Evolutionary conservation across 2,329 filamentous ascomycete species (phyloP).

Genomic region (Cercospora zeina): DNA sequence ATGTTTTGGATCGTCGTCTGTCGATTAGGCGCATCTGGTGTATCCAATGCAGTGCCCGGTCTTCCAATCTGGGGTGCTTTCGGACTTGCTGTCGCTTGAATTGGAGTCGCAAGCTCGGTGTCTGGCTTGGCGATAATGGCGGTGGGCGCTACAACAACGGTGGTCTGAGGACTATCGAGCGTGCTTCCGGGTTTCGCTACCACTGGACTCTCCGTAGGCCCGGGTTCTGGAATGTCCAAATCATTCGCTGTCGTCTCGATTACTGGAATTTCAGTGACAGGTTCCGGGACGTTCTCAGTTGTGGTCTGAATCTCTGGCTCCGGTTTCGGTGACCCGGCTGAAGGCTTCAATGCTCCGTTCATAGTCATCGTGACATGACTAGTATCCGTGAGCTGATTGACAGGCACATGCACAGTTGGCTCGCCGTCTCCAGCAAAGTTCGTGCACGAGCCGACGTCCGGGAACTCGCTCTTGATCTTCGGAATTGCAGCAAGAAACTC

Average conservation of each 20-base stretch:
- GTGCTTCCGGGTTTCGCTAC: neutral
- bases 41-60: conserved; percentile 8
- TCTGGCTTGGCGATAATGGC: neutral
- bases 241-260: conserved; percentile 9
- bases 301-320: conserved; percentile 1
- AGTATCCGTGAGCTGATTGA: conserved; percentile 21
- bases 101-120: conserved; percentile 1
- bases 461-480: conserved; percentile 10
- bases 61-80: conserved; percentile 5
- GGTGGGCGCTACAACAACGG: neutral
- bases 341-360: conserved; percentile 4
- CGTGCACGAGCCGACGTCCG: conserved; percentile 12
- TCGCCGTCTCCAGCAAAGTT: conserved; percentile 18
- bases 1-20: conserved; percentile 5
- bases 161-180: neutral
- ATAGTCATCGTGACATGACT: conserved; percentile 17
- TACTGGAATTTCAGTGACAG: neutral
- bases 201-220: neutral
- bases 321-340: conserved; percentile 11
- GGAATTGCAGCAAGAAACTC: conserved; percentile 14
- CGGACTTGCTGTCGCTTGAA: neutral
- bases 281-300: neutral
- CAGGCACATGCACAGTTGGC: conserved; percentile 21
- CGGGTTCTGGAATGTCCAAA: neutral
- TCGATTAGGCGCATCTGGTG: neutral